phyloP scores from a whole-genome alignment of 2,329 filamentous ascomycete species.

The Orbilia ellipsospora region DNA sequence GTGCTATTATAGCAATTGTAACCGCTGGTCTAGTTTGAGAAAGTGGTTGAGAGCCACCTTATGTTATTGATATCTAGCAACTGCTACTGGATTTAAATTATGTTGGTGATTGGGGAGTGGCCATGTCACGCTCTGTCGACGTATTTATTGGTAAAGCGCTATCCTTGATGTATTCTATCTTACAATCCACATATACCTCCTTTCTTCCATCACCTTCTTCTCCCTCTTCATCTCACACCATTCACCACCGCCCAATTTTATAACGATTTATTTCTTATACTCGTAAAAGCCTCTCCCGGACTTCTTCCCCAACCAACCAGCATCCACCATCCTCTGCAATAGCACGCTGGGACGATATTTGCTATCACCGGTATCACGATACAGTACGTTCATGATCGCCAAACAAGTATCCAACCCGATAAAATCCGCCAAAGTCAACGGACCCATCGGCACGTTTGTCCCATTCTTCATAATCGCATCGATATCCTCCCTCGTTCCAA shows the following conservation, averaged over 20 bases:
- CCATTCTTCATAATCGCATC: constrained; percentile 99
- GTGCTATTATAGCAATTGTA: too few relatives aligned
- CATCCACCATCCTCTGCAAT: constrained; percentile 94
- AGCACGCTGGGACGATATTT: constrained; percentile 94
- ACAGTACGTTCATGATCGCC: constrained; percentile 94
- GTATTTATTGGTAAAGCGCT: too few relatives aligned
- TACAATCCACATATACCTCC: neutral
- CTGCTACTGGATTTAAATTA: too few relatives aligned
- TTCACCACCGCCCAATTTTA: neutral
- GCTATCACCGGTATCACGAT: constrained; percentile 90
- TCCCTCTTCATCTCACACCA: neutral
- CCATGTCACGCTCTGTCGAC: too few relatives aligned
- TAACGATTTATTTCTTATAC: constrained; percentile 67
- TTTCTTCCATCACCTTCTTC: too few relatives aligned
- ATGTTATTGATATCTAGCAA: too few relatives aligned
- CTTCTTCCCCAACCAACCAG: constrained; percentile 98
- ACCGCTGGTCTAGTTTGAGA: too few relatives aligned
- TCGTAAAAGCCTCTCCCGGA: constrained; percentile 95
- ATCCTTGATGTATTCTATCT: neutral
- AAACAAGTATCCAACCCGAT: constrained; percentile 97
- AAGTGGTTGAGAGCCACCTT: too few relatives aligned
- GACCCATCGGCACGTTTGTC: constrained; percentile 98
- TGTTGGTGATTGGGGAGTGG: too few relatives aligned
- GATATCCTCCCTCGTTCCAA: constrained; percentile 89
- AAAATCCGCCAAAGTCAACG: constrained; percentile 91